phyloP scores from a whole-genome alignment of 2,329 filamentous ascomycete species.

The Botrytis fragariae region DNA sequence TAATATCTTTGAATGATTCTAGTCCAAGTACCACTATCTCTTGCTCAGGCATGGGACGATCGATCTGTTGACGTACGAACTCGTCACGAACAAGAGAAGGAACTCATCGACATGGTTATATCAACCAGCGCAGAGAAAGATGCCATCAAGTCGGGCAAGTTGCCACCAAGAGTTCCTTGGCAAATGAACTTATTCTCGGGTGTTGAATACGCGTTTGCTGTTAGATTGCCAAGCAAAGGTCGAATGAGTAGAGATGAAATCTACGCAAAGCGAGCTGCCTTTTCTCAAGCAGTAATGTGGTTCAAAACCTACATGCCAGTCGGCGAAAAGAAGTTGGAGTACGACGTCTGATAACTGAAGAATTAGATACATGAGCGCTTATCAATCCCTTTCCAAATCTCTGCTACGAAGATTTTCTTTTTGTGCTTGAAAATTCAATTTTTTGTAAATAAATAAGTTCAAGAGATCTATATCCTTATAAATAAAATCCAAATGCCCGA shows the following conservation, averaged over 20 bases:
- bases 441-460: background rate
- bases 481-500: background rate
- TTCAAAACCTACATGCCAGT: background rate
- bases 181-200: background rate
- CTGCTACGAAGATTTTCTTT: background rate
- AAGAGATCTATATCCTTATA: background rate
- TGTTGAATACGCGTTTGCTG: background rate
- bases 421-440: background rate
- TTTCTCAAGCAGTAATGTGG: background rate
- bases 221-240: background rate
- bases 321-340: background rate
- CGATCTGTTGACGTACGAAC: background rate
- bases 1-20: background rate
- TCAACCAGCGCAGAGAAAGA: background rate
- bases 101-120: background rate
- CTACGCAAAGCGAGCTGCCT: slow-evolving; percentile 4
- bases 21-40: background rate
- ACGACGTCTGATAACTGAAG: background rate
- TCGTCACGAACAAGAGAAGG: background rate
- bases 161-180: background rate
- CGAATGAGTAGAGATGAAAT: background rate
- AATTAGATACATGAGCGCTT: background rate
- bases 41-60: background rate
- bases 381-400: background rate
- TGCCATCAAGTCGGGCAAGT: background rate